Percentiles rank a stretch among this genome's conserved stretches.
These are phyloP conservation scores for Erodium trifolium DNA, from an alignment of 441 rosid species.

Conservation along the genomic window DNA sequence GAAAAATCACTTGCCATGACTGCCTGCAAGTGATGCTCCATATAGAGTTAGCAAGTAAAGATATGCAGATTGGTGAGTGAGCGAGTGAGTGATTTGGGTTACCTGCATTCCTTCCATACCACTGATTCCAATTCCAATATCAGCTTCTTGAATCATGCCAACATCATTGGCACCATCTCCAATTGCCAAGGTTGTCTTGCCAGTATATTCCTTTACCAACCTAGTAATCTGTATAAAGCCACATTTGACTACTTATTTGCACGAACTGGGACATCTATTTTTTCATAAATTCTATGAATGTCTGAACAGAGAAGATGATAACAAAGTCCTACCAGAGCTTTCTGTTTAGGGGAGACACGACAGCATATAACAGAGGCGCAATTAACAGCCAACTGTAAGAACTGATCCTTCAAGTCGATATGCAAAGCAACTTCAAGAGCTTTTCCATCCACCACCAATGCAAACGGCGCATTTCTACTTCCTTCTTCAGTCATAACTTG, in stretches of 20 bases:
- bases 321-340: conserved; percentile 61
- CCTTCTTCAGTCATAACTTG: conserved; percentile 40
- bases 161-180: conserved; percentile 97
- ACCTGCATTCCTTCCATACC: conserved; percentile 98
- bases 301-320: background rate
- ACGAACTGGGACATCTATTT: too few relatives aligned
- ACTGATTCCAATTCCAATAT: conserved; percentile 84
- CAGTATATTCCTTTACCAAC: conserved; percentile 58
- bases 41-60: background rate
- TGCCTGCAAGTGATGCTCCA: conserved; percentile 39
- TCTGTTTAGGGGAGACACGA: conserved; percentile 96
- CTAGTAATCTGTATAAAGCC: conserved; percentile 25
- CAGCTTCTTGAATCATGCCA: conserved; percentile 98
- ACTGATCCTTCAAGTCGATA: conserved; percentile 52
- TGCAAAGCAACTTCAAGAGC: conserved; percentile 75
- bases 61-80: background rate
- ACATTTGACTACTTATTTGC: background rate
- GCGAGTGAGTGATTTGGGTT: conserved; percentile 1
- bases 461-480: conserved; percentile 46
- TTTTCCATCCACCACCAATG: conserved; percentile 84
- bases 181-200: conserved; percentile 64
- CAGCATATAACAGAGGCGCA: conserved; percentile 98
- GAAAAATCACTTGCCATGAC: conserved; percentile 93
- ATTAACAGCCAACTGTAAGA: conserved; percentile 76
- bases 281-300: background rate